Conservation (phyloP, 768 basidiomycete genomes). For the Psilocybe tampanensis region DNA sequence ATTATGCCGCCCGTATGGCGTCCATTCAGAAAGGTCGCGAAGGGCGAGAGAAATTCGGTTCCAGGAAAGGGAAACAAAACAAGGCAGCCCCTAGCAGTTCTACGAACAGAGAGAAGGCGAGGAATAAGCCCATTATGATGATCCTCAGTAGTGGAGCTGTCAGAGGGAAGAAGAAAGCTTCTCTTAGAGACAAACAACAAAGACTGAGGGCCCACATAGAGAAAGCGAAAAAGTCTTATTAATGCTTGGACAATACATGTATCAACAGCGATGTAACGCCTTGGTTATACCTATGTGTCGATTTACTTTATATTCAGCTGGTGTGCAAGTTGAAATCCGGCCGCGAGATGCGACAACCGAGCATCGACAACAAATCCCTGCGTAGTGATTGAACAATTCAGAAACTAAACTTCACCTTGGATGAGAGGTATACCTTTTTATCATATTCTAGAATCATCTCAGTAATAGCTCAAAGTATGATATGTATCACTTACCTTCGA, state of each 20-base stretch:
- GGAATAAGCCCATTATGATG: constrained; percentile 98
- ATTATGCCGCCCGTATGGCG: constrained; percentile 92
- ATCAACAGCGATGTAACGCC: neutral
- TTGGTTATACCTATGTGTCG: neutral
- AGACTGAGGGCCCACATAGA: constrained; percentile 78
- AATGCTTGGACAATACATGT: constrained; percentile 6
- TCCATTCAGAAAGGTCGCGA: constrained; percentile 92
- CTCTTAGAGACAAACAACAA: constrained; percentile 79
- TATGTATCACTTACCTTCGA: constrained; percentile 58
- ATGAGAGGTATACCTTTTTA: constrained; percentile 44
- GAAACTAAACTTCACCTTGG: neutral
- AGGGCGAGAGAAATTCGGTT: constrained; percentile 92
- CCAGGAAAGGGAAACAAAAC: constrained; percentile 88
- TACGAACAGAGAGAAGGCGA: constrained; percentile 90
- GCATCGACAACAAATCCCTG: constrained; percentile 76
- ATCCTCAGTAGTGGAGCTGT: constrained; percentile 76
- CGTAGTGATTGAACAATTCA: neutral
- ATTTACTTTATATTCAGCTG: constrained; percentile 19
- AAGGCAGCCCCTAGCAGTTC: constrained; percentile 82
- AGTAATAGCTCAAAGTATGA: constrained; percentile 2
- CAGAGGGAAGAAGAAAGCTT: constrained; percentile 82
- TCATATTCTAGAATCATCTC: constrained; percentile 49
- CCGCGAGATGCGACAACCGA: constrained; percentile 73
- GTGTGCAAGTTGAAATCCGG: constrained; percentile 64
- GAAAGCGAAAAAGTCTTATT: constrained; percentile 57